Evolutionary conservation across 2,329 filamentous ascomycete species (phyloP), one percentile per base, ranked within the genome.

Genomic region (Phyllosticta citribraziliensis): DNA sequence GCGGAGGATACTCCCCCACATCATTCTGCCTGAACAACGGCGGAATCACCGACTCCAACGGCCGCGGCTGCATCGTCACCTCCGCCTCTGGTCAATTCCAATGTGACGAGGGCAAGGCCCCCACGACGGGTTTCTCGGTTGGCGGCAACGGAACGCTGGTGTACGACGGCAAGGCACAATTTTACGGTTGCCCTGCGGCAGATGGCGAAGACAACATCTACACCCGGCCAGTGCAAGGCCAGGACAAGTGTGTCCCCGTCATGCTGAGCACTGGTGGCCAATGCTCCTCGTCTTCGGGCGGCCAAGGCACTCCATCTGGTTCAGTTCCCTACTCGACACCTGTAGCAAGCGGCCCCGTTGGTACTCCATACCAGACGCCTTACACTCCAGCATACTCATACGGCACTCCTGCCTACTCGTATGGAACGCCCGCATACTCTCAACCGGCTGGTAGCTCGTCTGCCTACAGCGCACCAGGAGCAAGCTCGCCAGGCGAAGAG

Each of bases 21-120:
- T 75, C 78, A 9, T 88, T 82, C 69, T 84, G 78, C 62, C 78
- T 87, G 66, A 75, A 79, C 64, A 75, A 76, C 53, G 75, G 70
- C 22, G 67, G 22, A 9, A 78, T 88, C 63, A 81, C 76, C 19
- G 85, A 88, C 68, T 70, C 74, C 55, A 76, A 76, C 55, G 80
- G 80, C 53, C 78, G 82, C 62, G 84, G 85, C 20, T 88, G 86
- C 68, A 84, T 86, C 71, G 74, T 87, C 67, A 87, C 85, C 64
- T 76, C 79, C 51, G 79, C 81, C 0, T 84, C 83, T 1, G 79
- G 77, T 27, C 81, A 85, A 55, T 81, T 84, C 63, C 84, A 87
- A 68, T 87, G 86, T 66, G 85, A 88, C 65, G 65, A 67, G 20
- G 80, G 81, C 55, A 80, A 80, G 12, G 65, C 67, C 14, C 79